phyloP scores from a whole-genome alignment of 441 rosid genomes.

The Manihot esculenta region DNA sequence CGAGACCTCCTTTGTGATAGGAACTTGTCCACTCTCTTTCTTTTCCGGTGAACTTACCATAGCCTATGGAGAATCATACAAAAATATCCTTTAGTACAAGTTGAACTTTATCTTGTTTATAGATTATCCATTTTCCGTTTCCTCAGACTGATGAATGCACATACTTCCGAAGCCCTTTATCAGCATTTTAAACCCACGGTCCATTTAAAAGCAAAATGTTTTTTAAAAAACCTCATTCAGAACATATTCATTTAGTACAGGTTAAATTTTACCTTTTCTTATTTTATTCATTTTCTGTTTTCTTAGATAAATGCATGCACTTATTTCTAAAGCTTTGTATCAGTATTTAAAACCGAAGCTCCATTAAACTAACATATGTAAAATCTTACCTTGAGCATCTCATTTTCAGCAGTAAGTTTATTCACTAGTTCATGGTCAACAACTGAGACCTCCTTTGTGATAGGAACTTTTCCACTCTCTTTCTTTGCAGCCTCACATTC shows the following conservation, averaged over 20 bases:
- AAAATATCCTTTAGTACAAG: neutral
- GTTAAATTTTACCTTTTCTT: neutral
- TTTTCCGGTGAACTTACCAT: conserved; percentile 74
- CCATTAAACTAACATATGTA: conserved; percentile 20
- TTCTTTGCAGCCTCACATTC: conserved; percentile 47
- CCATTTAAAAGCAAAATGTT: conserved; percentile 24
- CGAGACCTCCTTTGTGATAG: conserved; percentile 36
- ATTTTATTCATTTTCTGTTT: neutral
- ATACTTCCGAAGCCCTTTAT: neutral
- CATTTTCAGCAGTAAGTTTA: conserved; percentile 74
- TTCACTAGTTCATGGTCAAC: conserved; percentile 51
- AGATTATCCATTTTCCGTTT: neutral
- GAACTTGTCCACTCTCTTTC: conserved; percentile 30
- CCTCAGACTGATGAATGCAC: neutral
- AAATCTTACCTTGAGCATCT: conserved; percentile 67
- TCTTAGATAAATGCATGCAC: neutral
- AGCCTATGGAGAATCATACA: conserved; percentile 45
- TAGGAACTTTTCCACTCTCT: conserved; percentile 37
- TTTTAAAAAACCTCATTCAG: conserved; percentile 22
- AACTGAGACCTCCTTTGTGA: conserved; percentile 45
- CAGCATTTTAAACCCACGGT: neutral
- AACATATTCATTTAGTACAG: neutral
- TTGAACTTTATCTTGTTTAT: neutral
- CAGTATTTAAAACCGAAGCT: neutral
- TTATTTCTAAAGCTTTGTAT: conserved; percentile 3